Base-by-base conservation (phyloP, 768 basidiomycete species). In the Leccinum pellstonianum region DNA sequence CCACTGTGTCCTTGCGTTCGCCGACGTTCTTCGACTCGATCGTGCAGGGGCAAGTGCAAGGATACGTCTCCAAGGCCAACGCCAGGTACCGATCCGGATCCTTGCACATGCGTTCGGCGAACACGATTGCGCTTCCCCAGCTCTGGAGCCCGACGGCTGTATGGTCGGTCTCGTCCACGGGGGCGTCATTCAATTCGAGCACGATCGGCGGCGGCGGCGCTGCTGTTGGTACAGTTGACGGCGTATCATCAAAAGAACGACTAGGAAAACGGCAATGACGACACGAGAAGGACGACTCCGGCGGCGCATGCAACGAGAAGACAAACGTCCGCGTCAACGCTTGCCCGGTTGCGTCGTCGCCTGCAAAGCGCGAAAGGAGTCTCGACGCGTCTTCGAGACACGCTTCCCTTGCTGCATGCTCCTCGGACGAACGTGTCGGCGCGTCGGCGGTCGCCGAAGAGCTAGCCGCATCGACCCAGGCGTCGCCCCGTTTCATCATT, bases 121-220 rank as follows among this genome's bases (percentile, higher is more conserved):
- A 79, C 37, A 90, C 73, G 66, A 91, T 88, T 17, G 86, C 83
- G 65, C 88, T 87, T 9, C 85, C 90, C 91, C 92, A 93, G 67
- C 88, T 92, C 72, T 93, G 91, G 48, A 93, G 75, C 1, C 92
- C 91, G 33, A 92, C 90, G 17, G 85, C 86, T 10, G 89, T 91
- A 69, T 92, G 87, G 68, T 92, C 90, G 14, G 81, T 77, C 33
- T 73, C 76, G 27, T 82, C 77, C 43, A 90, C 75, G 1, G 87
- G 82, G 1, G 84, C 89, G 65, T 93, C 90, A 67, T 87, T 88
- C 35, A 93, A 77, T 70, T 86, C 79, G 53, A 88, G 77, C 17
- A 70, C 66, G 48, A 87, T 72, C 31, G 59, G 51, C 17, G 41
- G 11, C 17, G 35, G 11, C 1, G 14, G 11, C 11, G 11, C 9